Percentiles rank a stretch among this genome's conserved stretches.
Evolutionary conservation across 1,139 yeast genomes (phyloP).

Genomic region (Taphrina populina): DNA sequence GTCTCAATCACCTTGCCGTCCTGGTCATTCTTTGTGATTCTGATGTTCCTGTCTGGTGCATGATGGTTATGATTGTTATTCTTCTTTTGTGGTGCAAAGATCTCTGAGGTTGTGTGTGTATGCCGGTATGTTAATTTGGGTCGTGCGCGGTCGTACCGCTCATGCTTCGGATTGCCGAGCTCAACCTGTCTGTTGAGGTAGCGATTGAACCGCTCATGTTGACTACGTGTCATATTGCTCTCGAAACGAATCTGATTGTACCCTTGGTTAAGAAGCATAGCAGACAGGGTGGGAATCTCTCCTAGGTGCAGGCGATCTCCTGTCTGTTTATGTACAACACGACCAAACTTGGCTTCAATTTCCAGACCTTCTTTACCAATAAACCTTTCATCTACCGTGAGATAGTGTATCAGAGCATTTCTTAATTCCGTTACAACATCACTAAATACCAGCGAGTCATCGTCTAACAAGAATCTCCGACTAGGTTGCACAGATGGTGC

Average conservation of each 20-base stretch:
- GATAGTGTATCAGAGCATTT: constrained; percentile 9
- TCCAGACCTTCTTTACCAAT: constrained; percentile 48
- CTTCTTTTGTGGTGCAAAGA: constrained; percentile 19
- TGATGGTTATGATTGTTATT: background rate
- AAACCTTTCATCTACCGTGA: constrained; percentile 9
- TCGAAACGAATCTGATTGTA: constrained; percentile 26
- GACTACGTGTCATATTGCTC: constrained; percentile 32
- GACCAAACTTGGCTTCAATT: constrained; percentile 73
- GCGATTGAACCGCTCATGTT: constrained; percentile 33
- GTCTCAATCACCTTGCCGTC: constrained; percentile 33
- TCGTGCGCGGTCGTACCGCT: background rate
- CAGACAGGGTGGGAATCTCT: constrained; percentile 63
- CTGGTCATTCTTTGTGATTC: constrained; percentile 35
- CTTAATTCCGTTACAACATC: background rate
- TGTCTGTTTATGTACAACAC: constrained; percentile 61
- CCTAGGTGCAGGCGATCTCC: constrained; percentile 55
- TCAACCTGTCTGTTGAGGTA: constrained; percentile 35
- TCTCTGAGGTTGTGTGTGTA: constrained; percentile 25
- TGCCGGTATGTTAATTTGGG: constrained; percentile 28
- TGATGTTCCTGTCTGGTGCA: constrained; percentile 26
- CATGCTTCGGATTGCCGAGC: constrained; percentile 24
- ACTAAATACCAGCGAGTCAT: background rate
- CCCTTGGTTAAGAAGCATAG: constrained; percentile 53
- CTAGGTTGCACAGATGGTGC: too few species aligned
- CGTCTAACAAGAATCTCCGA: too few species aligned